Evolutionary conservation across 108 stramenopile genomes (phyloP).

Genomic region (Cyclostephanos invisitatus): DNA sequence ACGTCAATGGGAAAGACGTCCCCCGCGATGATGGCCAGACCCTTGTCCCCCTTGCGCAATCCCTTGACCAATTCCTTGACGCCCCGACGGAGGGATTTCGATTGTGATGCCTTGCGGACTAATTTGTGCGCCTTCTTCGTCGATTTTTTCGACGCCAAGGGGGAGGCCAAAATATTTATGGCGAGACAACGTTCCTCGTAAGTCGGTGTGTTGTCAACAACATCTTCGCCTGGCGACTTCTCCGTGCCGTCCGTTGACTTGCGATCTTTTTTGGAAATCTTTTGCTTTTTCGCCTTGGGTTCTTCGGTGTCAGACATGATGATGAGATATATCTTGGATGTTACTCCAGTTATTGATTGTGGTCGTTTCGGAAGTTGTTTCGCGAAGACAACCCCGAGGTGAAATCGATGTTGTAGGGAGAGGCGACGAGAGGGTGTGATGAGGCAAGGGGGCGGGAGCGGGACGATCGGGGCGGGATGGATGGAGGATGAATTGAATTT

Average conservation of each 20-base stretch:
- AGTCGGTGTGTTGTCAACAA: constrained; percentile 41
- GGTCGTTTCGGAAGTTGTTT: no score
- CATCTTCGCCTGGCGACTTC: neutral
- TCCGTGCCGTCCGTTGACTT: constrained; percentile 28
- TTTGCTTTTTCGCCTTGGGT: constrained; percentile 50
- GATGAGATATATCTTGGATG: neutral
- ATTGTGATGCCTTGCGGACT: constrained; percentile 90
- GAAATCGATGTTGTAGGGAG: no score
- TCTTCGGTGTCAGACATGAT: constrained; percentile 41
- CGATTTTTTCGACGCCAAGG: constrained; percentile 95
- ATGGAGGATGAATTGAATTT: neutral
- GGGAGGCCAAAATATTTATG: constrained; percentile 89
- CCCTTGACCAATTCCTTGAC: constrained; percentile 99
- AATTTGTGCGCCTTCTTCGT: constrained; percentile 97
- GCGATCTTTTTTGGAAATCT: constrained; percentile 49
- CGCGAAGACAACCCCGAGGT: no score
- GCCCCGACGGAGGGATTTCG: constrained; percentile 89
- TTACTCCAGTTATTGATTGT: no score
- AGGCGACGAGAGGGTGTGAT: no score
- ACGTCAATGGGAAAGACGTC: constrained; percentile 99
- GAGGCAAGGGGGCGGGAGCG: no score
- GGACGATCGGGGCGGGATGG: neutral
- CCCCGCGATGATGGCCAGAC: constrained; percentile 94
- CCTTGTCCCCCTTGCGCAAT: constrained; percentile 94
- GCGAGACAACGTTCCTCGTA: constrained; percentile 93